phyloP scores from a whole-genome alignment of 2,329 filamentous ascomycete genomes.

The Kalmusia sp. region DNA sequence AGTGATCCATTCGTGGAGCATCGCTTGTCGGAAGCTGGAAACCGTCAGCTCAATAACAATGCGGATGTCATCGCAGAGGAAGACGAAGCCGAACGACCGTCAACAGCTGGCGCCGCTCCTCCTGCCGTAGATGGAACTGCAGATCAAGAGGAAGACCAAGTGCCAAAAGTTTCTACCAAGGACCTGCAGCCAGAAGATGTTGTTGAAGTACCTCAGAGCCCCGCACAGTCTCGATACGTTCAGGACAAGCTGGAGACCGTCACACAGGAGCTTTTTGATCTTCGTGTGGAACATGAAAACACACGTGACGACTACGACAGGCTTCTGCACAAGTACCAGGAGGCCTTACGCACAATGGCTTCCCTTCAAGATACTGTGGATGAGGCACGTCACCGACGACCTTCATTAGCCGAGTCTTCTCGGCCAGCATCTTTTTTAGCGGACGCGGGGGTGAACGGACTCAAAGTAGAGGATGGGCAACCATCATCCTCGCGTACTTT shows the following conservation, averaged over 20 bases:
- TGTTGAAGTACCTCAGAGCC: constrained; percentile 66
- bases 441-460: constrained; percentile 72
- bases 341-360: constrained; percentile 80
- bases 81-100: constrained; percentile 37
- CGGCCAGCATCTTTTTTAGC: constrained; percentile 86
- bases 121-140: constrained; percentile 15
- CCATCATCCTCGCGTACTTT: constrained; percentile 86
- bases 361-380: constrained; percentile 87
- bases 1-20: constrained; percentile 44
- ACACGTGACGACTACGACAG: constrained; percentile 81
- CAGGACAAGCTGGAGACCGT: constrained; percentile 92
- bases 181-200: constrained; percentile 26
- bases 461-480: constrained; percentile 69
- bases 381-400: constrained; percentile 71
- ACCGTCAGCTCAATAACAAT: constrained; percentile 40
- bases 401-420: constrained; percentile 59
- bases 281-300: constrained; percentile 88
- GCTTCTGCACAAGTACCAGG: constrained; percentile 88
- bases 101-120: constrained; percentile 31
- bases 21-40: constrained; percentile 31
- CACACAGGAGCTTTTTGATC: constrained; percentile 87
- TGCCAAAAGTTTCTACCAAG: constrained; percentile 23
- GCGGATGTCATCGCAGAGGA: constrained; percentile 48
- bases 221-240: constrained; percentile 83
- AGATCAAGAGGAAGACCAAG: constrained; percentile 18